Conservation (phyloP, 2,329 filamentous ascomycete genomes). For the Elsinoe batatas region DNA sequence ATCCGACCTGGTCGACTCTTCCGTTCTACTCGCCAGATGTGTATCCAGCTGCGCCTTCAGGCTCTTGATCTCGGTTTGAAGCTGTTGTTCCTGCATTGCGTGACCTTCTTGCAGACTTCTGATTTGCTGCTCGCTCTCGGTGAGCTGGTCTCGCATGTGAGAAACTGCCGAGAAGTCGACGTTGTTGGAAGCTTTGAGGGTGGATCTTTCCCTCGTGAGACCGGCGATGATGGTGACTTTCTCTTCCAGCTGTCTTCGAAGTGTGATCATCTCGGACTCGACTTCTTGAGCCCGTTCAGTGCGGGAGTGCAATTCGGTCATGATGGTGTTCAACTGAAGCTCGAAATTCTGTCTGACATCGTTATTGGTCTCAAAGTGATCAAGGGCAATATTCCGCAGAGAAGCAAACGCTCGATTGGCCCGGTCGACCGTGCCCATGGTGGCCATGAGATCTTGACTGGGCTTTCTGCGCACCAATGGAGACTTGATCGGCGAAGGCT, state of each 20-base stretch:
- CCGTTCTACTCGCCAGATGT: constrained; percentile 17
- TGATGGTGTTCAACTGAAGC: constrained; percentile 77
- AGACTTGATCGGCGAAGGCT: constrained; percentile 37
- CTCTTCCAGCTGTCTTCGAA: constrained; percentile 92
- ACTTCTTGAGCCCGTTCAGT: constrained; percentile 85
- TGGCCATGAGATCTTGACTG: constrained; percentile 66
- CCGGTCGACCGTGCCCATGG: constrained; percentile 54
- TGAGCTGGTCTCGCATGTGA: constrained; percentile 75
- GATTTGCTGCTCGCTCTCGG: constrained; percentile 73
- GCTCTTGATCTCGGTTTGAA: constrained; percentile 59
- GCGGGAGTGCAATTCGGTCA: constrained; percentile 79
- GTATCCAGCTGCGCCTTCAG: constrained; percentile 49
- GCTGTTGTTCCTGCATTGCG: constrained; percentile 61
- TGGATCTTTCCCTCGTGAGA: constrained; percentile 83
- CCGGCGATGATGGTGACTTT: constrained; percentile 96
- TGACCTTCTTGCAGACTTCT: constrained; percentile 63
- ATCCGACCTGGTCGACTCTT: constrained; percentile 17
- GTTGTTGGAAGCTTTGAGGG: constrained; percentile 67
- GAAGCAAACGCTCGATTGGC: constrained; percentile 86
- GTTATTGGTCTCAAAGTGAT: constrained; percentile 72
- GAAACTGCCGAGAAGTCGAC: constrained; percentile 88
- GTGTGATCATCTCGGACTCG: constrained; percentile 69
- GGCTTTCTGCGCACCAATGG: constrained; percentile 82
- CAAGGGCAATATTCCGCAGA: constrained; percentile 74
- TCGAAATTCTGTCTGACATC: constrained; percentile 90